These are phyloP conservation scores for Fonsecaea pugnacius DNA, from an alignment of 2,329 filamentous ascomycete genomes.

Conservation along the genomic window DNA sequence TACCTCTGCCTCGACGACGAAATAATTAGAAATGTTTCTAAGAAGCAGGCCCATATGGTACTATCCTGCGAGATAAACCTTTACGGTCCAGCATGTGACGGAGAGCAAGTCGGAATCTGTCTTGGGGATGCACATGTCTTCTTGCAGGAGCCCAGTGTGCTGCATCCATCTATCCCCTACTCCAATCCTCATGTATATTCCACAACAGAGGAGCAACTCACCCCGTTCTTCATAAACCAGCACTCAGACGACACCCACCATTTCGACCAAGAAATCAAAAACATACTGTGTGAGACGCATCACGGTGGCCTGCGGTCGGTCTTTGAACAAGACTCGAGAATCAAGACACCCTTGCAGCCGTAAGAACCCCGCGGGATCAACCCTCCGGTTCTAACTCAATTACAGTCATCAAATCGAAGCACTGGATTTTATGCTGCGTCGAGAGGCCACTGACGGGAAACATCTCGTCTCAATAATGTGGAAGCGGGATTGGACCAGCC, in stretches of 20 bases:
- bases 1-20: background rate
- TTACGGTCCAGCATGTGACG: too few species aligned
- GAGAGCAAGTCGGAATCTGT: too few species aligned
- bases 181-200: conserved; percentile 1
- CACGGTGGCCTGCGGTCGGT: background rate
- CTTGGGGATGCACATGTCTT: too few species aligned
- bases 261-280: conserved; percentile 5
- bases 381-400: background rate
- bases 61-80: background rate
- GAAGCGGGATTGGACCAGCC: background rate
- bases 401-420: conserved; percentile 3
- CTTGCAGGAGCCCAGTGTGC: background rate
- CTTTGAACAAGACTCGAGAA: background rate
- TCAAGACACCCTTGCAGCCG: background rate
- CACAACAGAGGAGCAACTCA: background rate
- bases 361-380: background rate
- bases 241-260: background rate
- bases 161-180: background rate
- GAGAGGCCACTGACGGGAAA: background rate
- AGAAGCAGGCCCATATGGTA: background rate
- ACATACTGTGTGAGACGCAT: background rate
- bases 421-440: background rate
- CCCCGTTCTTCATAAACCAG: background rate
- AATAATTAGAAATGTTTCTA: background rate
- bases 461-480: background rate